Evolutionary conservation across 2,329 filamentous ascomycete genomes (phyloP).

Genomic region (Penicillium sp.): DNA sequence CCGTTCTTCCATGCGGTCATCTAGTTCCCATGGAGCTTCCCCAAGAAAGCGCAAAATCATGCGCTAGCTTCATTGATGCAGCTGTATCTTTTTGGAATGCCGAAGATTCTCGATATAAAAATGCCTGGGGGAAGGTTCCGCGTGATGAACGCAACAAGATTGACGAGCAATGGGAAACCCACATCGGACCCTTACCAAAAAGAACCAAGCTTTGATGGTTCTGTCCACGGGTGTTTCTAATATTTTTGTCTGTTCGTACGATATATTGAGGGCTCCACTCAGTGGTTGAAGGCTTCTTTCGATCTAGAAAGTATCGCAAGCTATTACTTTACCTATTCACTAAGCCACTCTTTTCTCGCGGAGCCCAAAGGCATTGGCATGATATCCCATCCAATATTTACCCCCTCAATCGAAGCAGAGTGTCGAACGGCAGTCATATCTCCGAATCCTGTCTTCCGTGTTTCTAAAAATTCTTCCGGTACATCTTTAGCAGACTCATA

Average conservation of each 20-base stretch:
- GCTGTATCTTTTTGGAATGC: background rate
- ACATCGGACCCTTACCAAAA: too few species aligned
- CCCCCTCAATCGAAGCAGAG: conserved; percentile 50
- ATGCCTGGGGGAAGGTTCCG: background rate
- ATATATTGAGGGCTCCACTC: too few species aligned
- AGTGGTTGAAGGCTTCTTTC: too few species aligned
- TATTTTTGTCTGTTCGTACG: too few species aligned
- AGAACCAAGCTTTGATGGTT: background rate
- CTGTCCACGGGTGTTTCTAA: too few species aligned
- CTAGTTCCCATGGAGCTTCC: conserved; percentile 3
- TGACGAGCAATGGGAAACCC: background rate
- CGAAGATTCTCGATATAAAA: background rate
- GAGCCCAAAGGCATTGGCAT: conserved; percentile 56
- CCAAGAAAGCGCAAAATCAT: background rate
- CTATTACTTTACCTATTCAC: background rate
- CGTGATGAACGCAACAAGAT: background rate
- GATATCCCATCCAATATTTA: conserved; percentile 51
- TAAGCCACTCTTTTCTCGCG: conserved; percentile 34
- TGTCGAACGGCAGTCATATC: conserved; percentile 52
- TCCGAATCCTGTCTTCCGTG: conserved; percentile 50
- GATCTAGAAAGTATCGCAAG: too few species aligned
- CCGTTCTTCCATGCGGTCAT: conserved; percentile 15
- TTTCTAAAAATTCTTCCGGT: conserved; percentile 45
- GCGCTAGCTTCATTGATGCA: background rate
- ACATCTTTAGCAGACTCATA: conserved; percentile 35